phyloP scores from a whole-genome alignment of 192 early-diverging fungal genomes.

The Backusella liffmaniae region DNA sequence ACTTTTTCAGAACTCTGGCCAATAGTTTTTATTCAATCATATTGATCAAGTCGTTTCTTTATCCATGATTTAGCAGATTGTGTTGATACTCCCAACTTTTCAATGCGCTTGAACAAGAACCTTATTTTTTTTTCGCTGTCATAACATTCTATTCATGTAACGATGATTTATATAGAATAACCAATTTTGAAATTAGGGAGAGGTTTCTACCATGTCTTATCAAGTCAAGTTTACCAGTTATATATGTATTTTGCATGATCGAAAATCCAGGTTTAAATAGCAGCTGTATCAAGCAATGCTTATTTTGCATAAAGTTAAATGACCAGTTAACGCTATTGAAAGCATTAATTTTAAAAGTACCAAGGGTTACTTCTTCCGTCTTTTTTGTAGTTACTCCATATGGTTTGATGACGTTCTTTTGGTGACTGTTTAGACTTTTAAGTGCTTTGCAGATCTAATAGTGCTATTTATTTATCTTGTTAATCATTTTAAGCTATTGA shows the following conservation, averaged over 20 bases:
- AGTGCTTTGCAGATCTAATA: not conserved
- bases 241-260: not conserved
- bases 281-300: not conserved
- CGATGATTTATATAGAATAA: not conserved
- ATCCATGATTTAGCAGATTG: no score
- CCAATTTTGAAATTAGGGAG: not conserved
- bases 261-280: no score
- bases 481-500: no score
- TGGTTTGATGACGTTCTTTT: not conserved
- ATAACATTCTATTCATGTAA: not conserved
- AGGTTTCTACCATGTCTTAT: no score
- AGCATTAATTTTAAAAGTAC: not conserved
- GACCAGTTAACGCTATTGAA: not conserved
- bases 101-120: no score
- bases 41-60: no score
- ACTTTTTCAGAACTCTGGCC: no score
- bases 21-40: no score
- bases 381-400: not conserved
- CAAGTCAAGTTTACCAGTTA: not conserved
- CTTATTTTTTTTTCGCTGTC: not conserved
- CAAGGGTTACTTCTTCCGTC: not conserved
- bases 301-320: not conserved
- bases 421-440: not conserved
- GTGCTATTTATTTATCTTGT: no score
- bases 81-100: no score